These are phyloP conservation scores for Cornus suecica DNA, from an alignment of 148 eudicot genomes.

Conservation along the genomic window DNA sequence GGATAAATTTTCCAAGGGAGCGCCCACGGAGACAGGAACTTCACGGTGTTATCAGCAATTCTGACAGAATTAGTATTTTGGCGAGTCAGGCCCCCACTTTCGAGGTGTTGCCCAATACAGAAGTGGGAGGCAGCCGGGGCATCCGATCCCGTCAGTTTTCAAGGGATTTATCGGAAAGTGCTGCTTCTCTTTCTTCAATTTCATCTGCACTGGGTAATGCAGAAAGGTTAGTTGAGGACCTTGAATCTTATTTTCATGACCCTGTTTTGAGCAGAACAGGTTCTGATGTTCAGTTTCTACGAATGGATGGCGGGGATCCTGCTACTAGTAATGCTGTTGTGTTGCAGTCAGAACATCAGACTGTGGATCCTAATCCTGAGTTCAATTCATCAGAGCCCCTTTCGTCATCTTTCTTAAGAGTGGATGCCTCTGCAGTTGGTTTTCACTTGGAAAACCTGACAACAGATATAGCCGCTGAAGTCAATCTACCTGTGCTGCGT, in stretches of 20 bases:
- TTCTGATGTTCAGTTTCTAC: background rate
- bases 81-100: background rate
- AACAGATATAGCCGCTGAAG: background rate
- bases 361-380: constrained; percentile 9
- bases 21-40: constrained; percentile 10
- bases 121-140: constrained; percentile 19
- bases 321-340: constrained; percentile 10
- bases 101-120: constrained; percentile 4
- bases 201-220: constrained; percentile 41
- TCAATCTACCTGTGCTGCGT: constrained; percentile 4
- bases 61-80: background rate
- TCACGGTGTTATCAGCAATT: background rate
- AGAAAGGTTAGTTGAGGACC: constrained; percentile 41
- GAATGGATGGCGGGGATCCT: constrained; percentile 13
- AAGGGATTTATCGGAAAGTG: constrained; percentile 40
- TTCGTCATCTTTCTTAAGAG: constrained; percentile 22
- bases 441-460: constrained; percentile 6
- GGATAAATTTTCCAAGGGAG: constrained; percentile 30
- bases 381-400: background rate
- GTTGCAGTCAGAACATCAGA: constrained; percentile 16
- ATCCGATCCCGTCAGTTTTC: constrained; percentile 31
- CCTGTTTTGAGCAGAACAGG: constrained; percentile 10
- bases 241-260: constrained; percentile 24
- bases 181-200: constrained; percentile 42
- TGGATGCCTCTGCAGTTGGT: constrained; percentile 17